Evolutionary conservation across 1,284 basidiomycete species (phyloP).

Genomic region (Sanghuangporus sanghuang): DNA sequence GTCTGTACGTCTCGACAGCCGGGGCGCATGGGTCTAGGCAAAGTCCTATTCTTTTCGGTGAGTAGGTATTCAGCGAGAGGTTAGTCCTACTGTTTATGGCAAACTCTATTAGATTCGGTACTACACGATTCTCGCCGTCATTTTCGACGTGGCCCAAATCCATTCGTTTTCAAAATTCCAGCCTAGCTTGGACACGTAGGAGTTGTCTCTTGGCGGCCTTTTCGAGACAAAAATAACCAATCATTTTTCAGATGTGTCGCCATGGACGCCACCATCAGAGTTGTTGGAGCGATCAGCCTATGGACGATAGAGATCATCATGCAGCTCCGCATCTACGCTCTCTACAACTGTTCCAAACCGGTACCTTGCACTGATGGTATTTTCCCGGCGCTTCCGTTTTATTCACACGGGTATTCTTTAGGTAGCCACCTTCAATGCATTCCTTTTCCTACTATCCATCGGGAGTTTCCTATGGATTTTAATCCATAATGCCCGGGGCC

Average conservation of each 20-base stretch:
- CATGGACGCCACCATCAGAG: conserved; percentile 33
- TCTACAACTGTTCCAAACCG: conserved; percentile 33
- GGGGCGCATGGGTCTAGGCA: conserved; percentile 24
- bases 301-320: conserved; percentile 40
- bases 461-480: conserved; percentile 34
- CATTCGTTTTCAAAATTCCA: conserved; percentile 28
- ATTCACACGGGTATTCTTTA: background rate
- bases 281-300: conserved; percentile 34
- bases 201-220: background rate
- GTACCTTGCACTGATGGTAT: conserved; percentile 20
- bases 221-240: background rate
- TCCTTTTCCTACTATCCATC: conserved; percentile 34
- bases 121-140: conserved; percentile 35
- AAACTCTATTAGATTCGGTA: conserved; percentile 33
- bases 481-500: conserved; percentile 30
- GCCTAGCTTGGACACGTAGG: conserved; percentile 11
- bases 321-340: conserved; percentile 36
- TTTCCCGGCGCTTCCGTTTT: background rate
- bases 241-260: conserved; percentile 28
- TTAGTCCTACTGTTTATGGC: background rate
- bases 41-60: conserved; percentile 37
- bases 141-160: conserved; percentile 38
- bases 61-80: background rate
- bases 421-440: conserved; percentile 31
- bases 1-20: background rate